Conservation (phyloP, 495 filamentous ascomycete species). For the Penicillium odoratum region DNA sequence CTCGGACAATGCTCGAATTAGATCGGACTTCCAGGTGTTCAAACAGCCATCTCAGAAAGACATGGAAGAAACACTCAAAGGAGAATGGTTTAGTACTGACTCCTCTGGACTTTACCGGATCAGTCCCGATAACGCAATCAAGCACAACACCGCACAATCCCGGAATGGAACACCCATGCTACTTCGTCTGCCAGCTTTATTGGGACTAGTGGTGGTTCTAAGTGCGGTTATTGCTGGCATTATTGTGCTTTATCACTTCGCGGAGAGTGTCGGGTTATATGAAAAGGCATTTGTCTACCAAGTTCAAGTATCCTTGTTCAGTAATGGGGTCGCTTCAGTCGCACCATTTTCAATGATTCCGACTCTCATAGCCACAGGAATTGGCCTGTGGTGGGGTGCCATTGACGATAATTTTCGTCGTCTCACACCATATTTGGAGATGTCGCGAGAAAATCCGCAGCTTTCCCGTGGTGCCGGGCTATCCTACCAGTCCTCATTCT, state of each 20-base stretch:
- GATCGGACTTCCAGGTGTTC: slow-evolving; percentile 9
- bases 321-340: slow-evolving; percentile 22
- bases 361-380: slow-evolving; percentile 30
- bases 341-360: slow-evolving; percentile 35
- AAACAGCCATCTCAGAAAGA: slow-evolving; percentile 16
- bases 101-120: slow-evolving; percentile 11
- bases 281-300: slow-evolving; percentile 34
- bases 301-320: slow-evolving; percentile 24
- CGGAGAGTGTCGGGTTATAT: slow-evolving; percentile 24
- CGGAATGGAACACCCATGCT: slow-evolving; percentile 21
- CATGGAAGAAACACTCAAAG: slow-evolving; percentile 6
- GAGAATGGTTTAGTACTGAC: slow-evolving; percentile 13
- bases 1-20: slow-evolving; percentile 2
- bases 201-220: slow-evolving; percentile 17
- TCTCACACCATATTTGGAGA: slow-evolving; percentile 34
- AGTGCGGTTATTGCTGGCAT: slow-evolving; percentile 22
- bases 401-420: slow-evolving; percentile 35
- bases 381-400: slow-evolving; percentile 41
- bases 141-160: slow-evolving; percentile 8
- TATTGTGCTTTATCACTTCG: slow-evolving; percentile 29
- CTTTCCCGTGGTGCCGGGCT: slow-evolving; percentile 18
- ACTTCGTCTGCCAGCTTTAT: slow-evolving; percentile 24
- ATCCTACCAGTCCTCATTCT: slow-evolving; percentile 34
- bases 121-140: background rate
- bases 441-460: slow-evolving; percentile 22